Base-by-base conservation (phyloP, 1,284 basidiomycete species). In the Tylopilus orsonianus region DNA sequence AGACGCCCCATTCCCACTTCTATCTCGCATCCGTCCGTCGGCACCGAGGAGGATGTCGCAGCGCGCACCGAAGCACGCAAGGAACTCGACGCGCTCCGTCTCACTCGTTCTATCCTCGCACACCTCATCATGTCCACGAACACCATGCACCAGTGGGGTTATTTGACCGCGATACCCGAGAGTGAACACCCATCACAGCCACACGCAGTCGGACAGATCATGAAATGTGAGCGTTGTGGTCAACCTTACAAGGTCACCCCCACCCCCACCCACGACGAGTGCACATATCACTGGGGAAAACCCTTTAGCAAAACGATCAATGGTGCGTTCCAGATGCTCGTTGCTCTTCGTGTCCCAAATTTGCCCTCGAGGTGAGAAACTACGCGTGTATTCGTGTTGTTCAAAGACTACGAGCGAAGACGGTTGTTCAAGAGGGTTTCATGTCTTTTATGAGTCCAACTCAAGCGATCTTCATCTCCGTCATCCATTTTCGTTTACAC, bases 231-330 rank as follows among this genome's bases (percentile, higher is more conserved):
- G 45, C 78, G 93, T 32, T 97, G 94, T 62, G 70, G 70, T 14
- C 73, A 79, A 48, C 73, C 79, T 5, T 95, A 87, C 59, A 67
- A 77, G 47, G 88, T 93, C 29, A 83, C 80, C 55, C 71, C 74
- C 34, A 71, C 72, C 47, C 78, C 78, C 22, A 71, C 79, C 35
- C 74, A 76, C 13, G 78, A 82, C 2, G 78, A 86, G 53, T 97
- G 94, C 65, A 69, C 75, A 0, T 86, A 81, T 62, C 94, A 97
- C 64, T 93, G 89, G 84, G 93, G 93, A 0, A 84, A 77, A 65
- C 73, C 78, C n/a, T 77, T 77, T 57, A 73, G 71, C 20, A 75
- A 70, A 41, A 77, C 73, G 37, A 72, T 79, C 42, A 79, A 83
- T 53, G 88, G 92, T 82, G 60, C 36, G 56, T 59, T 18, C 24